phyloP scores from a whole-genome alignment of 352 stramenopile genomes.

The Globisporangium alternatum region DNA sequence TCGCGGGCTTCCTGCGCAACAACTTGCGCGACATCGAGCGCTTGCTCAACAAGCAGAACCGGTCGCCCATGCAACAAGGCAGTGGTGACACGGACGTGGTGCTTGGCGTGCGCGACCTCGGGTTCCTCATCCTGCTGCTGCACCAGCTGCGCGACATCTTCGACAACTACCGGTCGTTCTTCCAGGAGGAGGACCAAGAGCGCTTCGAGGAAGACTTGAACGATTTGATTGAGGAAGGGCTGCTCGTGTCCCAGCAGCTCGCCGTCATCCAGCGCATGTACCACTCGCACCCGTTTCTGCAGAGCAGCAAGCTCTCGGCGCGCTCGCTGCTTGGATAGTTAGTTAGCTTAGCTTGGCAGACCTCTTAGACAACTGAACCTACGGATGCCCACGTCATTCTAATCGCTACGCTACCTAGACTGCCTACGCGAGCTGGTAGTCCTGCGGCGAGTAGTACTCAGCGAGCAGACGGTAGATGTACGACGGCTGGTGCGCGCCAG shows the following conservation, averaged over 20 bases:
- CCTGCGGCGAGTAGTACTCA: constrained; percentile 98
- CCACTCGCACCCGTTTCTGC: constrained; percentile 78
- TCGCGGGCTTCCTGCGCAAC: constrained; percentile 74
- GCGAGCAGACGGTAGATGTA: constrained; percentile 98
- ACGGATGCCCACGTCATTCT: not conserved
- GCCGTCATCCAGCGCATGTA: constrained; percentile 88
- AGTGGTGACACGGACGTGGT: constrained; percentile 26
- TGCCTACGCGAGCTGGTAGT: constrained; percentile 86
- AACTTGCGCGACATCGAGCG: constrained; percentile 83
- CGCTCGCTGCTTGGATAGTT: constrained; percentile 39
- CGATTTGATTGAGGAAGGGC: constrained; percentile 73
- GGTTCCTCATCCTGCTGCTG: constrained; percentile 68
- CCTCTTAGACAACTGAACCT: not conserved
- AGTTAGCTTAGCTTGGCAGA: not conserved
- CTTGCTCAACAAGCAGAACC: constrained; percentile 82
- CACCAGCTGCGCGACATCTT: constrained; percentile 78
- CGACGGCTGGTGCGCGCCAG: constrained; percentile 96
- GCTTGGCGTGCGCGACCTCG: constrained; percentile 64
- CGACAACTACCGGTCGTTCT: constrained; percentile 62
- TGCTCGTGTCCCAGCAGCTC: constrained; percentile 77
- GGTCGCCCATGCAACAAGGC: constrained; percentile 9
- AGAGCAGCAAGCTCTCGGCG: constrained; percentile 47
- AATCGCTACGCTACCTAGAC: not conserved
- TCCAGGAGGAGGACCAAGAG: constrained; percentile 77
- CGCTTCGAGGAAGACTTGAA: constrained; percentile 82